Base-by-base conservation (phyloP, 202 grass and related monocot species). In the Brachypodium distachyon region DNA sequence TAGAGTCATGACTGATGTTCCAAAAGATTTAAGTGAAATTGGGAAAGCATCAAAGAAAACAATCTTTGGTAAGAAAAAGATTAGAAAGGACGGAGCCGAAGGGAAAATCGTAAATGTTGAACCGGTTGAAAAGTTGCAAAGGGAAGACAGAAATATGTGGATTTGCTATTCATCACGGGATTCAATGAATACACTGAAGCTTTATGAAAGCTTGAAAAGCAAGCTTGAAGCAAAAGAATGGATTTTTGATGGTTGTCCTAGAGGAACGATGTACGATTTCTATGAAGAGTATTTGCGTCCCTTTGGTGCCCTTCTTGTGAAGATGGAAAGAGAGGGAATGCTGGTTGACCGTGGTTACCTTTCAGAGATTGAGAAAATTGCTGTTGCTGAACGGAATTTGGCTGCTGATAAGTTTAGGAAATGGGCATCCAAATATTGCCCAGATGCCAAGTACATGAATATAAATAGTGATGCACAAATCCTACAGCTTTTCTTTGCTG, bases 381-480 rank as follows among this genome's bases (percentile, higher is more conserved):
- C 94, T 69, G 66, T 81, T 66, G 81, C 70, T 83, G 83, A 93
- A 50, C 79, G 63, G 42, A 12, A 83, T 89, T 57, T 87, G 61
- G 94, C 86, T 61, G 83, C 78, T 47, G 66, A 87, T 50, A 93
- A 82, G 76, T 93, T 97, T 52, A 76, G 81, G 48, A 89, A 82
- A 53, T 97, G 94, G 94, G 94, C 94, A 77, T 80, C 80, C 71
- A 85, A 87, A 67, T 87, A 93, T 72, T 97, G 90, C 69, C 69
- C 81, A 72, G 85, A 97, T 91, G 90, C 93, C 29, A 89, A 87
- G 86, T 86, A 83, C 54, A 97, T 97, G 94, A 97, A 97, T 69
- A 71, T 93, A 40, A 85, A 87, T 43, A 97, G 90, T 81, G 81
- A 79, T 84, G 22, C 36, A 58, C 94, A 97, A 82, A 84, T 97